phyloP scores from a whole-genome alignment of 2,329 filamentous ascomycete species.

The Apiospora saccharicola region DNA sequence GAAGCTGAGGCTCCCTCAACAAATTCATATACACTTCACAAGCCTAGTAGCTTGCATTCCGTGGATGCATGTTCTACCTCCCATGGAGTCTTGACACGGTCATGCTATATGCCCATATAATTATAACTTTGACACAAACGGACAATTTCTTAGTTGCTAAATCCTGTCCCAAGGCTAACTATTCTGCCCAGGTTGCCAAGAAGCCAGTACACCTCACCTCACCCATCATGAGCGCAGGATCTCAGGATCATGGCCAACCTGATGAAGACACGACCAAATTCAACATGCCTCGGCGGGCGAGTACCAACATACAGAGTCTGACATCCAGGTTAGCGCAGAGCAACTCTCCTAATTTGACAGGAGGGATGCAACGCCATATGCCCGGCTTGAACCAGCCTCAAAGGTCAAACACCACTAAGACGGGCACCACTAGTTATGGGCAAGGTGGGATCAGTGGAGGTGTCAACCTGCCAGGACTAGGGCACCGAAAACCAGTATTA shows the following conservation, averaged over 20 bases:
- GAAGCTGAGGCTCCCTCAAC: neutral
- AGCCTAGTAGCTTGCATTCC: neutral
- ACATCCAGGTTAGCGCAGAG: conserved; percentile 40
- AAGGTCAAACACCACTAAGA: conserved; percentile 31
- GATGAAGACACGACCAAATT: conserved; percentile 36
- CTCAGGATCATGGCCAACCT: conserved; percentile 30
- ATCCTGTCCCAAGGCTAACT: conserved; percentile 34
- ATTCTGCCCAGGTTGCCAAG: conserved; percentile 64
- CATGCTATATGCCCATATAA: neutral
- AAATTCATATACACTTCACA: neutral
- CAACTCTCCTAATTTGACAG: conserved; percentile 35
- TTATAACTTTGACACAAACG: neutral
- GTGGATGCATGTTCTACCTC: neutral
- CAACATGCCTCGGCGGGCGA: conserved; percentile 36
- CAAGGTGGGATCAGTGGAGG: conserved; percentile 30
- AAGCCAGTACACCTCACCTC: conserved; percentile 65
- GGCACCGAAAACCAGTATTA: conserved; percentile 40
- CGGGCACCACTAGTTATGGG: conserved; percentile 20
- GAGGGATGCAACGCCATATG: conserved; percentile 36
- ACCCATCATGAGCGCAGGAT: conserved; percentile 38
- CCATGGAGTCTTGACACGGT: neutral
- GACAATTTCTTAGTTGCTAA: conserved; percentile 34
- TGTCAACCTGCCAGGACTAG: conserved; percentile 40
- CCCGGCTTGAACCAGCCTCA: neutral
- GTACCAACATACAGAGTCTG: conserved; percentile 39